Percentiles rank a stretch among this genome's conserved stretches.
phyloP scores from a whole-genome alignment of 768 basidiomycete species.

The Tylopilus sp. region DNA sequence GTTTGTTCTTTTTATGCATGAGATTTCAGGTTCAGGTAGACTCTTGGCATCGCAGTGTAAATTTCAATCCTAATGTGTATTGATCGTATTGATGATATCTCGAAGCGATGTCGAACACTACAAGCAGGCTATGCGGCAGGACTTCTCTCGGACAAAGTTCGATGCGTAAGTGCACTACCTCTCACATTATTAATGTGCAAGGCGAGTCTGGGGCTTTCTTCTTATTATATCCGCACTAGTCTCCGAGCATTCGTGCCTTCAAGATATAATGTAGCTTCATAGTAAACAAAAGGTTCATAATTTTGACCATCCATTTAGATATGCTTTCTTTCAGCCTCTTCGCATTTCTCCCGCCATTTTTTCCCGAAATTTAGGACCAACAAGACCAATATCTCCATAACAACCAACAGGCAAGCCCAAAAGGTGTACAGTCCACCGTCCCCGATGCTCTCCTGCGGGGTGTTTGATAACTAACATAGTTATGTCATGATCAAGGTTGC shows the following conservation, averaged over 20 bases:
- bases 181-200: too few relatives aligned
- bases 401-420: conserved; percentile 52
- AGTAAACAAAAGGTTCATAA: too few relatives aligned
- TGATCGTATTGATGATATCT: not conserved
- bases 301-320: not conserved
- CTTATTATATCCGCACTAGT: too few relatives aligned
- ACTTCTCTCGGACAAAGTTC: not conserved
- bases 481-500: not conserved
- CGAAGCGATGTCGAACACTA: not conserved
- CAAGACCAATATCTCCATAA: conserved; percentile 52
- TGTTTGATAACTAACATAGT: not conserved
- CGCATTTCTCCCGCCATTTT: conserved; percentile 53
- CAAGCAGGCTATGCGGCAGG: not conserved
- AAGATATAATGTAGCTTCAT: conserved; percentile 4
- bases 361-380: conserved; percentile 58
- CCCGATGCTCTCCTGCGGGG: conserved; percentile 19
- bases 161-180: too few relatives aligned
- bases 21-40: not conserved
- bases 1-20: not conserved
- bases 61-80: not conserved
- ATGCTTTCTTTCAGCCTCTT: conserved; percentile 37
- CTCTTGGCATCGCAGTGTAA: not conserved
- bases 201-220: too few relatives aligned
- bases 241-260: too few relatives aligned
- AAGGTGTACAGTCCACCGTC: conserved; percentile 31